phyloP scores from a whole-genome alignment of 1,284 basidiomycete genomes.

The Puccinia sorghi region DNA sequence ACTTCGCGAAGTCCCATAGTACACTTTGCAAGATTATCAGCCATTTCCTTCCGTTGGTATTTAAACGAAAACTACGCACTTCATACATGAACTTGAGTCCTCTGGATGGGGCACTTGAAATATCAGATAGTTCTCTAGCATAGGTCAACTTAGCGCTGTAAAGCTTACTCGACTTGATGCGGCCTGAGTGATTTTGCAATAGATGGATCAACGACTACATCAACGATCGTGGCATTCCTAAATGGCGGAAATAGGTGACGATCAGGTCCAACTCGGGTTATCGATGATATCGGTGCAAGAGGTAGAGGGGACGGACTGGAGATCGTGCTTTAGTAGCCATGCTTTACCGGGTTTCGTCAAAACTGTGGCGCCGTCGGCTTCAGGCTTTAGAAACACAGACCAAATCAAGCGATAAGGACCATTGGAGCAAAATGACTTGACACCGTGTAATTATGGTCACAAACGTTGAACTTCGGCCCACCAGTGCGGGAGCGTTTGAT shows the following conservation, averaged over 20 bases:
- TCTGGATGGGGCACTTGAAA: slow-evolving; percentile 2
- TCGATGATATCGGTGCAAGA: slow-evolving; percentile 54
- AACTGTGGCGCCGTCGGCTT: slow-evolving; percentile 74
- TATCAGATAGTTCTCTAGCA: slow-evolving; percentile 7
- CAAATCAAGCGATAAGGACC: background rate
- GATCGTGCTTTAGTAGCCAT: slow-evolving; percentile 70
- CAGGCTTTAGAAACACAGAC: slow-evolving; percentile 63
- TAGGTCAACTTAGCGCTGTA: slow-evolving; percentile 55
- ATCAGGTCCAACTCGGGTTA: slow-evolving; percentile 48
- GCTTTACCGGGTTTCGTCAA: slow-evolving; percentile 76
- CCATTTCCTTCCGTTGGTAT: slow-evolving; percentile 3
- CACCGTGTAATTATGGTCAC: background rate
- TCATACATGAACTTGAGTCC: slow-evolving; percentile 81
- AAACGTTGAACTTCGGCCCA: slow-evolving; percentile 28
- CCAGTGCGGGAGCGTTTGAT: slow-evolving; percentile 3
- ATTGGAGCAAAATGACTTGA: background rate
- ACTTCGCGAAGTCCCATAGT: slow-evolving; percentile 90
- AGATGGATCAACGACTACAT: slow-evolving; percentile 93
- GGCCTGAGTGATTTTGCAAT: slow-evolving; percentile 74
- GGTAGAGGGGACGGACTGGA: slow-evolving; percentile 57
- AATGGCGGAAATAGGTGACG: slow-evolving; percentile 48
- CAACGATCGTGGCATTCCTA: slow-evolving; percentile 63
- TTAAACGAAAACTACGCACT: slow-evolving; percentile 42
- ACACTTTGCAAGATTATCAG: slow-evolving; percentile 59
- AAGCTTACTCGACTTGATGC: slow-evolving; percentile 78